Evolutionary conservation across 306 rosid species (phyloP), one percentile per base, ranked within the genome.

Genomic region (Amphicarpaea edgeworthii): DNA sequence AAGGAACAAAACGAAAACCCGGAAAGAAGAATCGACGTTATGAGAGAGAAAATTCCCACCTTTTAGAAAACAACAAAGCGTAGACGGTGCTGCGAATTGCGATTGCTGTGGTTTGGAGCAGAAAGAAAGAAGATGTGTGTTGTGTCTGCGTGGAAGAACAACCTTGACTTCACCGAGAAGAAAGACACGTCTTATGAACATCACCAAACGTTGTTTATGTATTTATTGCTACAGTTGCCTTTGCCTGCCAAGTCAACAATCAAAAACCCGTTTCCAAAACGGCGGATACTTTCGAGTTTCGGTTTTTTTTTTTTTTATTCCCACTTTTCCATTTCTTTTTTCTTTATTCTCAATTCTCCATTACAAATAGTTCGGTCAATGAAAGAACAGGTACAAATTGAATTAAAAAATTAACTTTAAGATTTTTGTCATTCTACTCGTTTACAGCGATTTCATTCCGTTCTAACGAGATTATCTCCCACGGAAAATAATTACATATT

Each of bases 121-220:
- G 2, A 32, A 37, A 45, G 26, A 15, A 12, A 7, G 3, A 23
- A 43, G 42, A 45, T 26, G 30, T 0, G 32, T 28, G 32, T 28
- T 4, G 49, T 2, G 24, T 63, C 7, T 16, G 47, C 14, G 49
- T 11, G 8, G 3, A 57, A 57, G 53, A 32, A 38, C 17, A 17
- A n/a, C 45, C 69, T 79, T 79, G 75, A 79, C 83, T 73, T 73
- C 70, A 43, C 45, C 61, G 55, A 58, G 46, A 62, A 43, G 46
- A 42, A 42, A 57, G 37, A 6, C 5, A 12, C 8, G 16, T 26
- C 41, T 49, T 28, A 28, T 1, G 20, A 26, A 58, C 20, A 42
- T 10, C 40, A 70, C 45, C 57, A 16, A 47, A 38, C 67, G 51
- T 16, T 79, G 15, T 59, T 32, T 8, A 38, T 10, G 1, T 3